These are phyloP conservation scores for Sporothrix dimorphospora DNA, from an alignment of 2,329 filamentous ascomycete genomes.

Conservation along the genomic window DNA sequence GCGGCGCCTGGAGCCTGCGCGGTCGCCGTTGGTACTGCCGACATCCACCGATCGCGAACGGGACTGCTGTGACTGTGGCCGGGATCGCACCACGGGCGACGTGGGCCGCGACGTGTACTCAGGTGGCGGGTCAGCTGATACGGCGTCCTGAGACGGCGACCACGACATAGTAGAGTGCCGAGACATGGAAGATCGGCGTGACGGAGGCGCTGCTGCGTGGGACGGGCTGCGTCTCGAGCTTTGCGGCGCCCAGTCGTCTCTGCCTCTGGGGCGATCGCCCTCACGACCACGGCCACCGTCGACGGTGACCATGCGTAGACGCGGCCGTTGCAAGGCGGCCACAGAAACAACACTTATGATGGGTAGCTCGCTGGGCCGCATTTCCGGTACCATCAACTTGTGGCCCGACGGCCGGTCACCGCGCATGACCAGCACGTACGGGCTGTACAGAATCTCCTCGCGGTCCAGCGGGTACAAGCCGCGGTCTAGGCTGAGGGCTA, in stretches of 20 bases:
- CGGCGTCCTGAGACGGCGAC: not conserved
- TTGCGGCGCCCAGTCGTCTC: not conserved
- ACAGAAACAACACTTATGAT: slow-evolving; percentile 64
- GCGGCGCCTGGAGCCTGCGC: not conserved
- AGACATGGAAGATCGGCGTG: not conserved
- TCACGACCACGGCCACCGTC: not conserved
- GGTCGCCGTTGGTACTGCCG: not conserved
- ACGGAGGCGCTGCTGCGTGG: not conserved
- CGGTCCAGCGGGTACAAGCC: slow-evolving; percentile 36
- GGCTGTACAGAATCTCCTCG: slow-evolving; percentile 40
- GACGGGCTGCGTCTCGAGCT: not conserved
- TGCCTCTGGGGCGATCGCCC: not conserved
- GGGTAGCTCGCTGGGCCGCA: slow-evolving; percentile 42
- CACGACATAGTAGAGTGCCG: not conserved
- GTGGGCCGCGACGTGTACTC: not conserved
- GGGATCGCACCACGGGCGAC: not conserved
- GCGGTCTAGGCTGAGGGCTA: slow-evolving; percentile 52
- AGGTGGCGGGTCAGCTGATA: not conserved
- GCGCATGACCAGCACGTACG: slow-evolving; percentile 42
- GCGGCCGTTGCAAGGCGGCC: slow-evolving; percentile 51
- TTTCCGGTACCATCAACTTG: slow-evolving; percentile 33
- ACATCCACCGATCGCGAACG: not conserved
- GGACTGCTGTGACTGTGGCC: not conserved
- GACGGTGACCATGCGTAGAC: slow-evolving; percentile 9
- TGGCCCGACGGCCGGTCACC: slow-evolving; percentile 27